A percentile compares a stretch with the other conserved stretches of the same genome.
Evolutionary conservation across 2,329 filamentous ascomycete species (phyloP).

Genomic region (Didymella arachidicola): DNA sequence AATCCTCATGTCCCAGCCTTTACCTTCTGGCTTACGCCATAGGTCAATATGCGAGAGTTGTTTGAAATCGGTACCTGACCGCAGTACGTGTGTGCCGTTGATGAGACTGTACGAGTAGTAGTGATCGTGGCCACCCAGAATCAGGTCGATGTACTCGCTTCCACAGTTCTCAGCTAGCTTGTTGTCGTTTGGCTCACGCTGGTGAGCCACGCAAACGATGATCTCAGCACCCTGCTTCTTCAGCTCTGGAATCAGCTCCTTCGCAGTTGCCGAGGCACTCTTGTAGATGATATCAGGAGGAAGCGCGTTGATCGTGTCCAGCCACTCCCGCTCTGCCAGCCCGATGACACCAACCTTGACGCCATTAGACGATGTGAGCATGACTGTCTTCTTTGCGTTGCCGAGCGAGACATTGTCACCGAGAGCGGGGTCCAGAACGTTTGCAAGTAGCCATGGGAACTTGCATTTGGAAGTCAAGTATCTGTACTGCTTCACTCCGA

Average conservation of each 20-base stretch:
- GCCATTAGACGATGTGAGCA: constrained; percentile 82
- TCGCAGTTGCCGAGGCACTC: constrained; percentile 77
- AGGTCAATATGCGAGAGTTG: constrained; percentile 88
- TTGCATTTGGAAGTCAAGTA: constrained; percentile 76
- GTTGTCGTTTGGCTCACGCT: constrained; percentile 87
- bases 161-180: constrained; percentile 78
- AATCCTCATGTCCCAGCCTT: constrained; percentile 81
- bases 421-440: constrained; percentile 83
- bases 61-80: constrained; percentile 91
- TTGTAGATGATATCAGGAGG: constrained; percentile 84
- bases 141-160: constrained; percentile 78
- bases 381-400: constrained; percentile 75
- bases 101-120: constrained; percentile 81
- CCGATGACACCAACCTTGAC: constrained; percentile 87
- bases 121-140: constrained; percentile 90
- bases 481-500: constrained; percentile 82
- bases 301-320: constrained; percentile 85
- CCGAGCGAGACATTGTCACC: constrained; percentile 78
- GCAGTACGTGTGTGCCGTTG: constrained; percentile 82
- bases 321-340: constrained; percentile 85
- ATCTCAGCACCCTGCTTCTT: constrained; percentile 82
- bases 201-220: constrained; percentile 82
- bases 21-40: constrained; percentile 62
- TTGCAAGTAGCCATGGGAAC: constrained; percentile 90
- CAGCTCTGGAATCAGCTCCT: constrained; percentile 75